These are phyloP conservation scores for Akanthomyces muscarius DNA, from an alignment of 2,329 filamentous ascomycete genomes.

Conservation along the genomic window DNA sequence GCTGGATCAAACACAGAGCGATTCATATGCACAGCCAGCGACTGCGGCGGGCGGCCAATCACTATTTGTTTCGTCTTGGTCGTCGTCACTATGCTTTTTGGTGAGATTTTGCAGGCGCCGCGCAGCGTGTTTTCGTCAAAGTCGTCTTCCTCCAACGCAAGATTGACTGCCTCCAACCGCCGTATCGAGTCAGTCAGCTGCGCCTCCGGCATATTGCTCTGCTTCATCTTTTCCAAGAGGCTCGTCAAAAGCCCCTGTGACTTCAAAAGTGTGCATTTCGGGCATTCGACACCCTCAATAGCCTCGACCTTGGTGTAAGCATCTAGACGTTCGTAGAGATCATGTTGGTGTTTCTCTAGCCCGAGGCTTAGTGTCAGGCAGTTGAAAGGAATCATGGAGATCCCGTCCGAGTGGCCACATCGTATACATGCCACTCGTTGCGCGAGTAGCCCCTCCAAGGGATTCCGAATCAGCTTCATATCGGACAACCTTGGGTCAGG, in stretches of 20 bases:
- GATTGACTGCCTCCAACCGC: conserved; percentile 62
- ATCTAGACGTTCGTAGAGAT: conserved; percentile 75
- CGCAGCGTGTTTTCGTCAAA: conserved; percentile 67
- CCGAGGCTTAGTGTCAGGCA: conserved; percentile 84
- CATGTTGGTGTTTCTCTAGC: conserved; percentile 55
- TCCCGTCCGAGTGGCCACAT: conserved; percentile 82
- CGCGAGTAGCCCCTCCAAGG: conserved; percentile 80
- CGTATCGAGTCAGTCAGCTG: conserved; percentile 47
- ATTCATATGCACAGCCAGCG: conserved; percentile 83
- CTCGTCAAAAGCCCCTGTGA: conserved; percentile 44
- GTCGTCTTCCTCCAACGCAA: conserved; percentile 72
- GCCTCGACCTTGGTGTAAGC: conserved; percentile 79
- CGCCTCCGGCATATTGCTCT: conserved; percentile 39
- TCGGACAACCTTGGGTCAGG: conserved; percentile 36
- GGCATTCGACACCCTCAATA: conserved; percentile 87
- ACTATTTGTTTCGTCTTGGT: conserved; percentile 90
- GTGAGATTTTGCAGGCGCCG: conserved; percentile 61
- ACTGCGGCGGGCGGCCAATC: conserved; percentile 75
- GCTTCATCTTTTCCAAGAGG: conserved; percentile 40
- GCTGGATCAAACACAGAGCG: conserved; percentile 84
- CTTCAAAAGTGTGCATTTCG: conserved; percentile 78
- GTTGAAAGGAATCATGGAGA: conserved; percentile 90
- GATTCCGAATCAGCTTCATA: conserved; percentile 55
- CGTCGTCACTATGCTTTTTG: conserved; percentile 65
- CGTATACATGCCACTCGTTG: conserved; percentile 83